These are phyloP conservation scores for Galerina marginata DNA, from an alignment of 768 basidiomycete species.

Conservation along the genomic window DNA sequence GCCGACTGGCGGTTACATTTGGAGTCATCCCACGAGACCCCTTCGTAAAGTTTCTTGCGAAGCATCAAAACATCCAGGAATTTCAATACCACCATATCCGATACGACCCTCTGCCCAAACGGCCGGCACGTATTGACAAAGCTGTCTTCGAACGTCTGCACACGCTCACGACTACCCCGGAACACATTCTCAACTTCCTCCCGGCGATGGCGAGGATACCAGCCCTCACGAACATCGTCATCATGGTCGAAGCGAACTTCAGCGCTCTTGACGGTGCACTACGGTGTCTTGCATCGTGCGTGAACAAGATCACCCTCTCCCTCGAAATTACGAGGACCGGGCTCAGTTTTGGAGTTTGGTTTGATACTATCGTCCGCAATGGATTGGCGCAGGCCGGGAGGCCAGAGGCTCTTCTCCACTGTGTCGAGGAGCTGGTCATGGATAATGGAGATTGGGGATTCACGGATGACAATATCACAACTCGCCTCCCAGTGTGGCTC, in stretches of 20 bases:
- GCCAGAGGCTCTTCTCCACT: constrained; percentile 16
- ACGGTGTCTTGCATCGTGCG: constrained; percentile 13
- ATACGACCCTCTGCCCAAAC: constrained; percentile 20
- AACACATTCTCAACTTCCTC: constrained; percentile 24
- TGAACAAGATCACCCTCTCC: constrained; percentile 16
- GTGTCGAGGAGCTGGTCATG: constrained; percentile 23
- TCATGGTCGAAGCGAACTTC: constrained; percentile 22
- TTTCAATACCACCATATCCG: constrained; percentile 26
- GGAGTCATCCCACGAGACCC: constrained; percentile 21
- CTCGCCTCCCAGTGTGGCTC: constrained; percentile 19
- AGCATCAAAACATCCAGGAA: constrained; percentile 16
- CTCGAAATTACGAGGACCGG: constrained; percentile 19
- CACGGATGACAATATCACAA: constrained; percentile 2
- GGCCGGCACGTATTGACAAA: constrained; percentile 3
- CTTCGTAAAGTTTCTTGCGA: constrained; percentile 23
- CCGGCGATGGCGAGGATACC: constrained; percentile 15
- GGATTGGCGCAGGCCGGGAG: constrained; percentile 9
- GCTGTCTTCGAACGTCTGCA: constrained; percentile 15
- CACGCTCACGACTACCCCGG: constrained; percentile 17
- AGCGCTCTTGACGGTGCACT: constrained; percentile 20
- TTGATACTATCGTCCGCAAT: constrained; percentile 10
- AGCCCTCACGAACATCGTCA: constrained; percentile 5
- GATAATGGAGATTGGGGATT: constrained; percentile 26
- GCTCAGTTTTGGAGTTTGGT: constrained; percentile 23
- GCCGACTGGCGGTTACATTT: constrained; percentile 14